Evolutionary conservation across 768 basidiomycete genomes (phyloP).

Genomic region (Stropharia rugosoannulata): DNA sequence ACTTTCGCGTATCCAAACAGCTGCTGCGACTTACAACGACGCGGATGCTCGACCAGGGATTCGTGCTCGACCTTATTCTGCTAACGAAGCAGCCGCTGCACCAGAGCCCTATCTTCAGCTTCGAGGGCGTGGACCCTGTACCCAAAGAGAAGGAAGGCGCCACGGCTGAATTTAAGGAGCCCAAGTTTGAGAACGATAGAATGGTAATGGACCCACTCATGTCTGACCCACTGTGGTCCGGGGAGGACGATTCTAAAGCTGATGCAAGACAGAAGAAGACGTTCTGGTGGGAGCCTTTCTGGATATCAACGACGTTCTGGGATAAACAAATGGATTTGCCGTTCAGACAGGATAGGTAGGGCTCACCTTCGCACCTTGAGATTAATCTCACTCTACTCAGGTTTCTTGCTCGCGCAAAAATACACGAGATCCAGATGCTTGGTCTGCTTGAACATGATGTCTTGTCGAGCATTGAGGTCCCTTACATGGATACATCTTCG

Average conservation of each 20-base stretch:
- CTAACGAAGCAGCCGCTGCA: conserved; percentile 91
- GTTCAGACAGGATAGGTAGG: conserved; percentile 73
- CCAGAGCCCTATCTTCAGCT: conserved; percentile 91
- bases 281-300: conserved; percentile 92
- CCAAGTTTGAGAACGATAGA: conserved; percentile 29
- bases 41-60: conserved; percentile 91
- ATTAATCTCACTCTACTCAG: conserved; percentile 36
- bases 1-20: conserved; percentile 89
- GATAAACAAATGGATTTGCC: conserved; percentile 86
- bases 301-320: conserved; percentile 82
- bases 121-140: conserved; percentile 65
- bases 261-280: conserved; percentile 45
- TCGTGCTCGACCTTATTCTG: conserved; percentile 84
- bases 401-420: conserved; percentile 92
- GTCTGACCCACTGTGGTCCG: conserved; percentile 77
- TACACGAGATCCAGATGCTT: conserved; percentile 96
- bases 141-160: conserved; percentile 43
- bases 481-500: conserved; percentile 54
- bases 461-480: conserved; percentile 85
- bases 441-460: conserved; percentile 91
- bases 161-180: conserved; percentile 6
- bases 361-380: not conserved
- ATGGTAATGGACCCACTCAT: conserved; percentile 57
- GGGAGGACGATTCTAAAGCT: conserved; percentile 45
- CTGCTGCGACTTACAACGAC: conserved; percentile 91